Evolutionary conservation across 164 flowering plant species (phyloP).

Genomic region (Magnolia changhungtana): DNA sequence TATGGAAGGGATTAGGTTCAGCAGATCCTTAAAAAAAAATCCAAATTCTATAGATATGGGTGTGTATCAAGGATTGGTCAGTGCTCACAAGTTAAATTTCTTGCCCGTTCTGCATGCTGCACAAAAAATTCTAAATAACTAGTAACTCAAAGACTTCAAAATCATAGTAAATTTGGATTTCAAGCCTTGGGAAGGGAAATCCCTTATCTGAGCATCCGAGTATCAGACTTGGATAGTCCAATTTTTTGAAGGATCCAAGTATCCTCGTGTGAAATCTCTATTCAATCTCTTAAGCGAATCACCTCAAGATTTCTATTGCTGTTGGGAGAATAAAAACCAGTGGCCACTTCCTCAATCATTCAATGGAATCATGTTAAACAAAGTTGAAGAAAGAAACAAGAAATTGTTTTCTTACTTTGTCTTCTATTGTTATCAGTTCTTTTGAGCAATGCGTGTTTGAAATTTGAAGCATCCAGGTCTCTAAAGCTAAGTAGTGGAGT

Average conservation of each 20-base stretch:
- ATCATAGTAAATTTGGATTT: too few species aligned
- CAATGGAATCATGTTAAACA: neutral
- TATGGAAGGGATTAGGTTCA: too few species aligned
- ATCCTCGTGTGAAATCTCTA: neutral
- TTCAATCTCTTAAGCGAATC: neutral
- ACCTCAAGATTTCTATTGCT: neutral
- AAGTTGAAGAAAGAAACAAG: neutral
- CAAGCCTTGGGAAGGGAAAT: neutral
- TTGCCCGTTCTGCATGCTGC: too few species aligned
- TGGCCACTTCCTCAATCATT: neutral
- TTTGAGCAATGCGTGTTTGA: constrained; percentile 25
- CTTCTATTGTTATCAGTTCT: constrained; percentile 15
- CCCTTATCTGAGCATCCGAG: neutral
- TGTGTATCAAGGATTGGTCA: too few species aligned
- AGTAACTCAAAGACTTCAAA: too few species aligned
- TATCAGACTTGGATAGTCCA: neutral
- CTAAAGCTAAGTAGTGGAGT: constrained; percentile 70
- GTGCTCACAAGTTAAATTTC: too few species aligned
- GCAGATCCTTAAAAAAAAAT: too few species aligned
- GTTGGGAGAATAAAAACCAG: neutral
- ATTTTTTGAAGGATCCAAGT: neutral
- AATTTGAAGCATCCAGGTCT: constrained; percentile 68
- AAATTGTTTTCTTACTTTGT: neutral
- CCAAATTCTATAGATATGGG: too few species aligned
- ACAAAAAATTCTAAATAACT: too few species aligned